These are phyloP conservation scores for Raphanus raphanistrum DNA, from an alignment of 345 rosid species.

Conservation along the genomic window DNA sequence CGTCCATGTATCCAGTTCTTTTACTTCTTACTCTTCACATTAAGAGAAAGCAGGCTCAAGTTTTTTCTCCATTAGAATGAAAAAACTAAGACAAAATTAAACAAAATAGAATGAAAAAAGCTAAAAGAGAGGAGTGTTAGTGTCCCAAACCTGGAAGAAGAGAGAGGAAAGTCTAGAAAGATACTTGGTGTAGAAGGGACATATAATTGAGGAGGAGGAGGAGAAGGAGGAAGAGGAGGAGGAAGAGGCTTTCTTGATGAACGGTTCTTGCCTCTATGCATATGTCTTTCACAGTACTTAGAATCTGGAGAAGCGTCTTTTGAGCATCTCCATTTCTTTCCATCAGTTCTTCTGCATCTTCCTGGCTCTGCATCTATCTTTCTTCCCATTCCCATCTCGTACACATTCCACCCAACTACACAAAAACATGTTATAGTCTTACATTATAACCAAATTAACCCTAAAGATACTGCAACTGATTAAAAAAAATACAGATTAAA, in stretches of 20 bases:
- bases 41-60: slow-evolving; percentile 12
- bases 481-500: neutral
- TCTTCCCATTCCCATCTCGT: slow-evolving; percentile 72
- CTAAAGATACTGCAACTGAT: neutral
- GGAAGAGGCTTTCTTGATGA: slow-evolving; percentile 76
- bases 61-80: slow-evolving; percentile 17
- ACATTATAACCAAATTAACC: slow-evolving; percentile 2
- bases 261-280: slow-evolving; percentile 97
- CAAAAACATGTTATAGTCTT: neutral
- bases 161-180: slow-evolving; percentile 35
- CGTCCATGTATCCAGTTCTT: slow-evolving; percentile 59
- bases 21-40: slow-evolving; percentile 36
- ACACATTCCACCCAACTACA: slow-evolving; percentile 72
- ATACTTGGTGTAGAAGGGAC: slow-evolving; percentile 35
- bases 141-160: slow-evolving; percentile 24
- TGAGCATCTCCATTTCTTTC: slow-evolving; percentile 97
- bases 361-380: slow-evolving; percentile 92
- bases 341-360: slow-evolving; percentile 90
- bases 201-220: slow-evolving; percentile 10
- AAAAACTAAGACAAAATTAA: neutral
- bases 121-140: slow-evolving; percentile 40
- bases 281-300: slow-evolving; percentile 91
- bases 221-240: slow-evolving; percentile 32
- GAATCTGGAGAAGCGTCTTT: slow-evolving; percentile 91
- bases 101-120: slow-evolving; percentile 19